Conservation (phyloP, 1,284 basidiomycete species). For the Marasmius fiardii region DNA sequence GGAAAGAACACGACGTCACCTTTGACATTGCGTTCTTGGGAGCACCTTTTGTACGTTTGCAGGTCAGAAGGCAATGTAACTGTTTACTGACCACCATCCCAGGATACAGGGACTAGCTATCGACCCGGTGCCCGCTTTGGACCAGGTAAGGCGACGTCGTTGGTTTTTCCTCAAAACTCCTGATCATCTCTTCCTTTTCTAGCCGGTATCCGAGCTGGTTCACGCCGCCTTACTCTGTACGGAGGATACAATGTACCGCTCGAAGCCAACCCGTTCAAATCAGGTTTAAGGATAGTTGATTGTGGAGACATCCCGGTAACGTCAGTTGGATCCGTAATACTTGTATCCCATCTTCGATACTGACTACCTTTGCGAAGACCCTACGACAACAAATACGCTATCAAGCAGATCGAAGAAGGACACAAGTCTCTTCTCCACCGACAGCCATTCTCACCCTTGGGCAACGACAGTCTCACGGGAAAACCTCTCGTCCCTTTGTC, state of each 20-base stretch:
- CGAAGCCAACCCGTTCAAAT: slow-evolving; percentile 61
- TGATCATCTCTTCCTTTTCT: not conserved
- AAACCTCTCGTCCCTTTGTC: slow-evolving; percentile 50
- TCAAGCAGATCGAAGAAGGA: slow-evolving; percentile 69
- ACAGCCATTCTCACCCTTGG: slow-evolving; percentile 54
- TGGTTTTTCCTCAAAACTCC: not conserved
- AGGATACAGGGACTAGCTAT: slow-evolving; percentile 76
- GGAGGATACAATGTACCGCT: slow-evolving; percentile 77
- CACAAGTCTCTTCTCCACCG: slow-evolving; percentile 64
- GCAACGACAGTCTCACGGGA: slow-evolving; percentile 57
- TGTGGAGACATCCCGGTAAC: slow-evolving; percentile 69
- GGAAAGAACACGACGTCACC: slow-evolving; percentile 45
- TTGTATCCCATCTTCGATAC: not conserved
- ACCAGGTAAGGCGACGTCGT: slow-evolving; percentile 33
- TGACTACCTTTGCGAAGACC: slow-evolving; percentile 48
- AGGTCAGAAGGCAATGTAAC: not conserved
- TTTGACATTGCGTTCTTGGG: slow-evolving; percentile 81
- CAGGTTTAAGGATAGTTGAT: slow-evolving; percentile 64
- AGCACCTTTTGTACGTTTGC: slow-evolving; percentile 63
- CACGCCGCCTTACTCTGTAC: slow-evolving; percentile 67
- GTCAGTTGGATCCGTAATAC: slow-evolving; percentile 20
- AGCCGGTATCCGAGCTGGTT: slow-evolving; percentile 71
- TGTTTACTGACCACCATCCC: not conserved
- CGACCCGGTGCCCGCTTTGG: slow-evolving; percentile 79
- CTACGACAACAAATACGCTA: slow-evolving; percentile 67